Conservation (phyloP, 1,284 basidiomycete species). For the Peniophora sp. region DNA sequence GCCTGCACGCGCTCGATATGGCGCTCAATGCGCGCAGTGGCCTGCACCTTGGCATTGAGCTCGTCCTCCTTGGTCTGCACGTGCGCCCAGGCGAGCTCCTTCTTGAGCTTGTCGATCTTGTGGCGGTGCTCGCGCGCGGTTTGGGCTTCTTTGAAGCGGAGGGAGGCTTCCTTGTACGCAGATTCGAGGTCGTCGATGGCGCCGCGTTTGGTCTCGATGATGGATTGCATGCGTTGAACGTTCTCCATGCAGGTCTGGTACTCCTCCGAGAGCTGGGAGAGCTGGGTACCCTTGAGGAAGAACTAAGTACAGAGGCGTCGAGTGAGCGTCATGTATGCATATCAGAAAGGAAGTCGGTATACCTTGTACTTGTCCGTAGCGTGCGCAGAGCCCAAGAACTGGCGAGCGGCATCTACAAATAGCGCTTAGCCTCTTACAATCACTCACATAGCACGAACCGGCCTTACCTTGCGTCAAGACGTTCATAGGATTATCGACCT, state of each 20-base stretch:
- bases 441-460: neutral
- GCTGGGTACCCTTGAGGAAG: conserved; percentile 90
- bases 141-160: conserved; percentile 63
- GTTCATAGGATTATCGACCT: conserved; percentile 96
- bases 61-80: conserved; percentile 71
- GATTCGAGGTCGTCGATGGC: conserved; percentile 67
- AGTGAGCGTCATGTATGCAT: neutral
- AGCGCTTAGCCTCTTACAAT: neutral
- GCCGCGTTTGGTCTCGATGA: conserved; percentile 62
- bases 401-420: conserved; percentile 43
- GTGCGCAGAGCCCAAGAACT: conserved; percentile 83
- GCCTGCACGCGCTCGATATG: conserved; percentile 46
- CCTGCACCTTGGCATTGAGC: conserved; percentile 41
- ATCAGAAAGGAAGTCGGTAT: conserved; percentile 12
- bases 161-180: conserved; percentile 49
- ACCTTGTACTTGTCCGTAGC: conserved; percentile 89
- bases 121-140: conserved; percentile 67
- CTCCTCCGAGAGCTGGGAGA: conserved; percentile 81
- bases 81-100: conserved; percentile 86
- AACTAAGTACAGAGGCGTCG: conserved; percentile 45
- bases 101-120: conserved; percentile 64
- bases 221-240: conserved; percentile 55
- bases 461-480: conserved; percentile 81
- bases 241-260: conserved; percentile 76
- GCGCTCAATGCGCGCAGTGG: conserved; percentile 37